A percentile compares a stretch with the other conserved stretches of the same genome.
Conservation (phyloP, 78 protist species). For the Anaeramoeba flamelloides region DNA sequence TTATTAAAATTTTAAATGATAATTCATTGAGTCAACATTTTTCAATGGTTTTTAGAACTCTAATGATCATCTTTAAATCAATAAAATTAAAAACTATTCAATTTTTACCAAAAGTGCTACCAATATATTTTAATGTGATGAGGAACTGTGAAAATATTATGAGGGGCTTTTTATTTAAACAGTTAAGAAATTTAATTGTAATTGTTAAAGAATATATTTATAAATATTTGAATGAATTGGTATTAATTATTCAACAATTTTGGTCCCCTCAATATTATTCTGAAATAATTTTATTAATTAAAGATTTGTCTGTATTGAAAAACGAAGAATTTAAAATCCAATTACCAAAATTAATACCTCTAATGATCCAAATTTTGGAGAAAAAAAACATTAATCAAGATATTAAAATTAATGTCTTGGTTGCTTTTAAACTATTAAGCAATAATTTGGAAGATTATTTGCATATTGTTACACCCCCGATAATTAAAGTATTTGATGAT, state of each 20-base stretch:
- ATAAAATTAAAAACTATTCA: too few species aligned
- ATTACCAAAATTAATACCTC: slow-evolving; percentile 64
- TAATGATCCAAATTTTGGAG: too few species aligned
- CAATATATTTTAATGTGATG: too few species aligned
- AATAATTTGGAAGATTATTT: slow-evolving; percentile 61
- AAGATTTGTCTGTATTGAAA: slow-evolving; percentile 55
- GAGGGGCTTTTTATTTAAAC: too few species aligned
- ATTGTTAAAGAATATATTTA: slow-evolving; percentile 75
- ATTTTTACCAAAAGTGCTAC: too few species aligned
- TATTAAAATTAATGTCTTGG: slow-evolving; percentile 30
- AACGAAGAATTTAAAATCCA: slow-evolving; percentile 65
- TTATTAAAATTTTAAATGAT: too few species aligned
- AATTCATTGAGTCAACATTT: too few species aligned
- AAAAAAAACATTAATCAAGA: slow-evolving; percentile 1
- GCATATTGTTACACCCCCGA: slow-evolving; percentile 67
- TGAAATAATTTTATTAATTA: slow-evolving; percentile 58
- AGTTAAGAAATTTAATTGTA: too few species aligned
- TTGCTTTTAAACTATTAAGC: slow-evolving; percentile 59
- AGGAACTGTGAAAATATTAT: too few species aligned
- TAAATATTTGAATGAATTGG: slow-evolving; percentile 23
- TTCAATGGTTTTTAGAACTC: too few species aligned
- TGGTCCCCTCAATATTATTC: slow-evolving; percentile 49
- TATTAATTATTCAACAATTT: slow-evolving; percentile 40
- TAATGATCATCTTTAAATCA: too few species aligned
- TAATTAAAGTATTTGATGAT: too few species aligned